Evolutionary conservation across 192 early-diverging fungal genomes (phyloP).

Genomic region (Coemansia sp.): DNA sequence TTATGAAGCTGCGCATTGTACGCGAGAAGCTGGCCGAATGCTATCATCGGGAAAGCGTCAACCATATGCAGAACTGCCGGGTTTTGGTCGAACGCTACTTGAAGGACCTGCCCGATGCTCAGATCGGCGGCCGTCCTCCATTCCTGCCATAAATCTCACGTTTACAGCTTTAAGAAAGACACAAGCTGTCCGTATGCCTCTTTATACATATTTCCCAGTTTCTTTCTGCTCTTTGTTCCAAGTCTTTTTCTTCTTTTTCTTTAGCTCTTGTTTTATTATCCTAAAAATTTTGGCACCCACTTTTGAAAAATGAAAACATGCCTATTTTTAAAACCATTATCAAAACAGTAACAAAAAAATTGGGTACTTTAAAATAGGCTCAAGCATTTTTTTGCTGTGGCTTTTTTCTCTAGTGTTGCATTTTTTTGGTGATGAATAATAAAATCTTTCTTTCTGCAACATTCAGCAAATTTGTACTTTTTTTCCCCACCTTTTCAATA

Average conservation of each 20-base stretch:
- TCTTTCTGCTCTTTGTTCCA: not conserved
- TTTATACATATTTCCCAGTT: not conserved
- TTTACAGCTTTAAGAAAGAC: too few relatives aligned
- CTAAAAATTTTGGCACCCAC: too few relatives aligned
- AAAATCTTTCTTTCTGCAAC: not conserved
- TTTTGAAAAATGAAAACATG: too few relatives aligned
- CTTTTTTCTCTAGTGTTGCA: too few relatives aligned
- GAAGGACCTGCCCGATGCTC: constrained; percentile 52
- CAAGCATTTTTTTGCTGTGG: too few relatives aligned
- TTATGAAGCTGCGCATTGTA: constrained; percentile 81
- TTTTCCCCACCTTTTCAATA: not conserved
- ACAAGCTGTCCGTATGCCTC: too few relatives aligned
- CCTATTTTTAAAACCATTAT: too few relatives aligned
- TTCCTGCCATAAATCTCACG: constrained; percentile 19
- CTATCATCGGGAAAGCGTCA: constrained; percentile 89
- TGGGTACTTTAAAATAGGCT: too few relatives aligned
- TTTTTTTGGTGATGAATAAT: too few relatives aligned
- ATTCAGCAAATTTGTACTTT: not conserved
- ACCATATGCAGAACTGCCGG: constrained; percentile 92
- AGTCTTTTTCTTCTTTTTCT: constrained; percentile 3
- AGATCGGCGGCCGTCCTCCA: constrained; percentile 45
- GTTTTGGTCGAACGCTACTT: constrained; percentile 81
- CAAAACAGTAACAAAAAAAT: too few relatives aligned
- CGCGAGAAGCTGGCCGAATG: constrained; percentile 88
- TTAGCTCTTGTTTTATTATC: constrained; percentile 9